These are phyloP conservation scores for Fraxinus angustifolia DNA, from an alignment of 305 asterid species.

Conservation along the genomic window DNA sequence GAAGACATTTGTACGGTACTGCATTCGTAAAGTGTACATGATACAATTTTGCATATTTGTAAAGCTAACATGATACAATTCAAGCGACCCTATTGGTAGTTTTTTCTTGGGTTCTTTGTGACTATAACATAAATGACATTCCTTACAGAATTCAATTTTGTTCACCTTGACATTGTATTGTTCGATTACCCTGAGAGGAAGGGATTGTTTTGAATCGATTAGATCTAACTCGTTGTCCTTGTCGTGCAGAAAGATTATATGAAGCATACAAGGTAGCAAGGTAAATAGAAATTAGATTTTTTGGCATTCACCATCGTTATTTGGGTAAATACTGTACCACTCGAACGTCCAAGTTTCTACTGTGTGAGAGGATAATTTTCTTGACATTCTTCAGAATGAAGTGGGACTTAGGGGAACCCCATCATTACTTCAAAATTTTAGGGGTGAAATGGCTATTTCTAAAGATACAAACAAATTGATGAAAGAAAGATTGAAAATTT, in stretches of 20 bases:
- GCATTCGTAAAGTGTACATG: constrained; percentile 32
- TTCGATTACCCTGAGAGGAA: neutral
- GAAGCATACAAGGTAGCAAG: neutral
- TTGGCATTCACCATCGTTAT: neutral
- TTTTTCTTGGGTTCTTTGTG: neutral
- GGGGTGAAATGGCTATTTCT: neutral
- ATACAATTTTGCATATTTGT: neutral
- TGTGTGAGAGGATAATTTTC: neutral
- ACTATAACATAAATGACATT: neutral
- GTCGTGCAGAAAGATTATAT: neutral
- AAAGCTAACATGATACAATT: constrained; percentile 57
- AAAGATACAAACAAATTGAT: constrained; percentile 3
- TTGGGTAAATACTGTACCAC: neutral
- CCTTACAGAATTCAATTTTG: neutral
- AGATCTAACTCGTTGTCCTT: neutral
- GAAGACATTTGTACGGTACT: constrained; percentile 47
- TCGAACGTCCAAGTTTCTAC: neutral
- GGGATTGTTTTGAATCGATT: constrained; percentile 6
- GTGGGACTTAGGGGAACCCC: neutral
- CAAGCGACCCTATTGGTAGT: neutral
- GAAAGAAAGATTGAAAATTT: constrained; percentile 20
- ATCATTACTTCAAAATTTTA: neutral
- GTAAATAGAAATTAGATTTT: neutral
- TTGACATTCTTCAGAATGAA: neutral
- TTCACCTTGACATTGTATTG: neutral